These are phyloP conservation scores for Ichthyophthirius multifiliis DNA, from an alignment of 169 alveolate species.

Conservation along the genomic window DNA sequence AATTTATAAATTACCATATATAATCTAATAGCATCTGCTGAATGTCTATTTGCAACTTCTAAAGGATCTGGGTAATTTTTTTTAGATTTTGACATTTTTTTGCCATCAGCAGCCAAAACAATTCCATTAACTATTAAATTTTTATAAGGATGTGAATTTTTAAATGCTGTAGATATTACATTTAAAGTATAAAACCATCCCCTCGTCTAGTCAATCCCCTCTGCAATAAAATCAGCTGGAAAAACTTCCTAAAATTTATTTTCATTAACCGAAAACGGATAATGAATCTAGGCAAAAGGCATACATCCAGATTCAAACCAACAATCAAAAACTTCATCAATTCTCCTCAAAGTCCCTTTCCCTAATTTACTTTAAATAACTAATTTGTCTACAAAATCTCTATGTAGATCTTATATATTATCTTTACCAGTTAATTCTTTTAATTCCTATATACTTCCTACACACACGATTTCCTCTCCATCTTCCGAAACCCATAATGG, in stretches of 20 bases:
- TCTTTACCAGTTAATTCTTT: conserved; percentile 72
- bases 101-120: conserved; percentile 96
- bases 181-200: not conserved
- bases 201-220: conserved; percentile 35
- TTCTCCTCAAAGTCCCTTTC: conserved; percentile 81
- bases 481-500: conserved; percentile 98
- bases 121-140: conserved; percentile 89
- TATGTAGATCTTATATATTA: conserved; percentile 94
- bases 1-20: conserved; percentile 72
- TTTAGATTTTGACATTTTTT: conserved; percentile 97
- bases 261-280: conserved; percentile 93
- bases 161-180: not conserved
- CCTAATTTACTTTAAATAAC: conserved; percentile 96
- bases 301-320: conserved; percentile 97
- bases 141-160: not conserved
- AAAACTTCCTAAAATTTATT: conserved; percentile 88
- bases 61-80: conserved; percentile 96
- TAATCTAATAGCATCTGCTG: conserved; percentile 95
- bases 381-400: conserved; percentile 96
- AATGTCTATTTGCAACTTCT: conserved; percentile 85
- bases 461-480: conserved; percentile 92
- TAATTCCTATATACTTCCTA: conserved; percentile 91
- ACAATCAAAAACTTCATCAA: conserved; percentile 93
- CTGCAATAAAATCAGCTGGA: conserved; percentile 99
- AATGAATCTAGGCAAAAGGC: conserved; percentile 98